A percentile compares a stretch with the other conserved stretches of the same genome.
phyloP scores from a whole-genome alignment of 371 early-diverging fungal genomes.

The Mortierella polycephala region DNA sequence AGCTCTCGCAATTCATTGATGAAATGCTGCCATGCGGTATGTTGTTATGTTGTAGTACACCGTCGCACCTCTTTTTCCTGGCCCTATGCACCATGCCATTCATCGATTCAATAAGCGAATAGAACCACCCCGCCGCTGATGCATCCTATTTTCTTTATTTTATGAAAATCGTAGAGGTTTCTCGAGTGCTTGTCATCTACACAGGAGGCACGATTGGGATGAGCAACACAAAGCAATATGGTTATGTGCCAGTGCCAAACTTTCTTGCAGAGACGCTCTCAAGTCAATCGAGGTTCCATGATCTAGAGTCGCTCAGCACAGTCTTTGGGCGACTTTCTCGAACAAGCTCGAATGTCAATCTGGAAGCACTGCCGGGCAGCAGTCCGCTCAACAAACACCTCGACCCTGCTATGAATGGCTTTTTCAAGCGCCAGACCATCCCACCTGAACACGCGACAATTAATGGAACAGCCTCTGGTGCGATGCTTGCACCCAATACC shows the following conservation, averaged over 20 bases:
- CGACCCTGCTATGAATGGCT: constrained; percentile 41
- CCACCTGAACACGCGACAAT: constrained; percentile 37
- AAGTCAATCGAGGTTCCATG: constrained; percentile 88
- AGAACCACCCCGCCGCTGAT: background rate
- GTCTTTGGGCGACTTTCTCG: constrained; percentile 54
- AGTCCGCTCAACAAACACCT: constrained; percentile 29
- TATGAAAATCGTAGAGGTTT: constrained; percentile 65
- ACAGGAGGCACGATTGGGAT: constrained; percentile 97
- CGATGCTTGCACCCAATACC: constrained; percentile 39
- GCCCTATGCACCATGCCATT: background rate
- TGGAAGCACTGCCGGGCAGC: constrained; percentile 21
- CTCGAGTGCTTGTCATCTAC: constrained; percentile 90
- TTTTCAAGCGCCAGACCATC: constrained; percentile 32
- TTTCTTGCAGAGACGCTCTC: constrained; percentile 83
- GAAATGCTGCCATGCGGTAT: constrained; percentile 55
- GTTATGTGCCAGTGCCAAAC: constrained; percentile 84
- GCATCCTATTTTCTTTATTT: background rate
- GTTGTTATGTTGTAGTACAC: background rate
- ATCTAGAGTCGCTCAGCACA: constrained; percentile 61
- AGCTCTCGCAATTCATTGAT: constrained; percentile 53
- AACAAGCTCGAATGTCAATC: constrained; percentile 35
- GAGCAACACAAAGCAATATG: constrained; percentile 80
- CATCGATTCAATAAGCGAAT: background rate
- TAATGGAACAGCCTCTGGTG: constrained; percentile 37
- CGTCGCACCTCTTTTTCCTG: background rate